Evolutionary conservation across 2,329 filamentous ascomycete species (phyloP), one percentile per base, ranked within the genome.

Genomic region (Pezizomycotina sp.): DNA sequence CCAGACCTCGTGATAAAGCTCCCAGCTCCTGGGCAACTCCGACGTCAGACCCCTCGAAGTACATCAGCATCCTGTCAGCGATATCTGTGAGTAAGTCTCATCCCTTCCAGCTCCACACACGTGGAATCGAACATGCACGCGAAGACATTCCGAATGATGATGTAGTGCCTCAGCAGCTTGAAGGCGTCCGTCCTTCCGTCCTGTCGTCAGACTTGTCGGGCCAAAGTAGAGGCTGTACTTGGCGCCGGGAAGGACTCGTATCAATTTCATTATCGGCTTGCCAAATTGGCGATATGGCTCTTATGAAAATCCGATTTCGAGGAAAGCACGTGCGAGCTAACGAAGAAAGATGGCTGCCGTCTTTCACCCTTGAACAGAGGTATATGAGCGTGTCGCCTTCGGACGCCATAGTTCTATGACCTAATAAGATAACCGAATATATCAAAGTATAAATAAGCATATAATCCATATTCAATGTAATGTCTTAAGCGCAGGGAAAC

Each of bases 141-240:
- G 13, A 44, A 44, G 3, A 44, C 41, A 21, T 44, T 44, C 15
- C 41, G 28, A 16, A 44, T 44, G 2, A 37, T 44, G 15, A 44
- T 14, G 18, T 40, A 44, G 22, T 44, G 41, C 14, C 31, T 27
- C 5, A 44, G 29, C 3, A 44, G 19, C 13, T 14, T 13, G 4
- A 36, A 9, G 1, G 41, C 33, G n/a, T 40, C 36, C 4, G 41
- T 44, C 29, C 36, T n/a, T 44, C 41, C 4, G 30, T 33, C 18
- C 30, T 31, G 6, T 30, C 41, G 12, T 37, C 36, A 1, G 41
- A 37, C 27, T 34, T 27, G 20, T 40, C 41, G 4, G 41, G 20
- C 1, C 41, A 24, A 44, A 44, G 33, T 40, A 44, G 8, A 44
- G 30, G 3, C 33, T 31, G 9, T 31, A 40, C 15, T 37, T 36